phyloP scores from a whole-genome alignment of 441 rosid genomes.

The Rhodomyrtus psidioides region DNA sequence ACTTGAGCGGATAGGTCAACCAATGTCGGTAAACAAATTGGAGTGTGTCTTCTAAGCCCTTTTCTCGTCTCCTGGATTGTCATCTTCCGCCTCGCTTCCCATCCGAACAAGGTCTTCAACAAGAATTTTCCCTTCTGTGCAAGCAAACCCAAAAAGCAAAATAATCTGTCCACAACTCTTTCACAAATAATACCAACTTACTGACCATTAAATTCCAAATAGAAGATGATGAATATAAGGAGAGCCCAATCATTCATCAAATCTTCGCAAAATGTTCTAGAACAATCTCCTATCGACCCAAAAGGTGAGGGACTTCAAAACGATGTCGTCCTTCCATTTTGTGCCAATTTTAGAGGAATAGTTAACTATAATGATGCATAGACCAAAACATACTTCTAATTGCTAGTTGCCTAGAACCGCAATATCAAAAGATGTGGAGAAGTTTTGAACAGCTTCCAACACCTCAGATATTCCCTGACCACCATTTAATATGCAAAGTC shows the following conservation, averaged over 20 bases:
- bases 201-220: background rate
- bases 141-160: background rate
- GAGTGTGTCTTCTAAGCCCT: slow-evolving; percentile 9
- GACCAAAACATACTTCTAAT: background rate
- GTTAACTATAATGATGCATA: background rate
- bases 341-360: background rate
- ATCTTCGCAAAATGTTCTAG: background rate
- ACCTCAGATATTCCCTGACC: background rate
- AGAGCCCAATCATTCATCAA: background rate
- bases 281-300: background rate
- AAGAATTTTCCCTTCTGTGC: slow-evolving; percentile 52
- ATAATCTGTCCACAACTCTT: background rate
- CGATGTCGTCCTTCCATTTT: background rate
- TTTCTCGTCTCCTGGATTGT: slow-evolving; percentile 25
- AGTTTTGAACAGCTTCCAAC: background rate
- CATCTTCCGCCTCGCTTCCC: slow-evolving; percentile 45
- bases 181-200: background rate
- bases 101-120: slow-evolving; percentile 53
- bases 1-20: background rate
- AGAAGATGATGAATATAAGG: background rate
- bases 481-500: background rate
- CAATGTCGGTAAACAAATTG: background rate
- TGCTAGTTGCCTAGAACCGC: background rate
- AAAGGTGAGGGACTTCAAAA: background rate
- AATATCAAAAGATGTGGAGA: background rate